These are phyloP conservation scores for Claviceps maximensis DNA, from an alignment of 2,329 filamentous ascomycete genomes.

Conservation along the genomic window DNA sequence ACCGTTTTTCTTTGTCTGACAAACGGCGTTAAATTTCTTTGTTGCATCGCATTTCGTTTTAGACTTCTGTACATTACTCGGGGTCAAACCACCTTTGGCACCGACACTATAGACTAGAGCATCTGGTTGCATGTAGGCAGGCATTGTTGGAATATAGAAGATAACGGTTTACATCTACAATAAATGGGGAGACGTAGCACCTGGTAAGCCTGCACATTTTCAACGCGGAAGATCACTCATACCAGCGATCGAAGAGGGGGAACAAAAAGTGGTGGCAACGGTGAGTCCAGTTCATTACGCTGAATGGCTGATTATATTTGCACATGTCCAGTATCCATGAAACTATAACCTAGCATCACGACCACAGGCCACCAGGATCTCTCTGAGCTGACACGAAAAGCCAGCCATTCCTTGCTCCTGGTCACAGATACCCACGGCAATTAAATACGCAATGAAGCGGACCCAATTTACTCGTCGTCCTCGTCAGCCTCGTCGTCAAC, in stretches of 20 bases:
- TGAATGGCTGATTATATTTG: slow-evolving; percentile 17
- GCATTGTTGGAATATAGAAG: background rate
- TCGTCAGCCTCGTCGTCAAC: slow-evolving; percentile 96
- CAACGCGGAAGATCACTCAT: background rate
- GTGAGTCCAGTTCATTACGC: slow-evolving; percentile 1
- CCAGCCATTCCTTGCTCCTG: slow-evolving; percentile 2
- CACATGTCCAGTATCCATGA: background rate
- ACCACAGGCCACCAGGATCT: background rate
- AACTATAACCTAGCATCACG: background rate
- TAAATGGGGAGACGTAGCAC: too few relatives aligned
- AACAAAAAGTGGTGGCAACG: too few relatives aligned
- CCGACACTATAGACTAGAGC: background rate
- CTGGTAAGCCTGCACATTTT: too few relatives aligned
- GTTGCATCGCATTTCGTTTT: background rate
- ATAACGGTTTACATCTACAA: background rate
- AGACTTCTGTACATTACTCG: background rate
- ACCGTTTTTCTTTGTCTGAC: background rate
- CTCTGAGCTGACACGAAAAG: background rate
- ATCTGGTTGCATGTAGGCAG: background rate
- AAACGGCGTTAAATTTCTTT: background rate
- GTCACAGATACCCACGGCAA: slow-evolving; percentile 2
- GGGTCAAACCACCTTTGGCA: background rate
- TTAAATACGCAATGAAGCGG: slow-evolving; percentile 4
- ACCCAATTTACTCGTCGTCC: slow-evolving; percentile 78
- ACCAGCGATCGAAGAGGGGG: too few relatives aligned